Conservation (phyloP, 768 basidiomycete species). For the Pisolithus albus region DNA sequence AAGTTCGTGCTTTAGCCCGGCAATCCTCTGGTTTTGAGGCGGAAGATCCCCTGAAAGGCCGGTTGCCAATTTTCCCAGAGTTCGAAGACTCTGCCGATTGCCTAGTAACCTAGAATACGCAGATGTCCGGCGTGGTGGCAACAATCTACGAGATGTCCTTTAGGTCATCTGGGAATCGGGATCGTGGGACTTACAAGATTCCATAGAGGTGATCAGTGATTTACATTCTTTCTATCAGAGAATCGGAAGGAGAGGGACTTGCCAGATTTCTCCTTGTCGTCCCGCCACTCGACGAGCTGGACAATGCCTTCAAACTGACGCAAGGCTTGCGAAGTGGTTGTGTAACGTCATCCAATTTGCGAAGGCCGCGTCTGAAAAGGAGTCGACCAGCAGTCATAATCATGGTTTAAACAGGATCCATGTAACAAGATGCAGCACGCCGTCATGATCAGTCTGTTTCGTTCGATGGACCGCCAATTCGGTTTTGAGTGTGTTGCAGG, state of each 20-base stretch:
- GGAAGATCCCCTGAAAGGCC: conserved; percentile 28
- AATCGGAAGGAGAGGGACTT: conserved; percentile 1
- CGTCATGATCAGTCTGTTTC: too few species aligned
- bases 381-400: conserved; percentile 8
- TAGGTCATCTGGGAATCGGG: background rate
- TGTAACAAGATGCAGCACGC: too few species aligned
- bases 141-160: background rate
- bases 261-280: conserved; percentile 49
- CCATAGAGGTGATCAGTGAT: background rate
- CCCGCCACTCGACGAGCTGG: conserved; percentile 38
- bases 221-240: background rate
- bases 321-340: conserved; percentile 33
- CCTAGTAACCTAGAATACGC: conserved; percentile 44
- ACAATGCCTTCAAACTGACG: conserved; percentile 39
- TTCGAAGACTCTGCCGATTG: conserved; percentile 36
- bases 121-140: conserved; percentile 32
- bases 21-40: conserved; percentile 22
- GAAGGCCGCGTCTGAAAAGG: conserved; percentile 45
- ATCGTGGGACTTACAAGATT: background rate
- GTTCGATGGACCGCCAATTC: too few species aligned
- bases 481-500: too few species aligned
- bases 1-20: conserved; percentile 39
- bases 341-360: conserved; percentile 42
- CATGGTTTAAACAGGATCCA: background rate
- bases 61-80: conserved; percentile 19